Percentiles rank a stretch among this genome's conserved stretches.
Evolutionary conservation across 768 basidiomycete species (phyloP).

Genomic region (Russula sp.): DNA sequence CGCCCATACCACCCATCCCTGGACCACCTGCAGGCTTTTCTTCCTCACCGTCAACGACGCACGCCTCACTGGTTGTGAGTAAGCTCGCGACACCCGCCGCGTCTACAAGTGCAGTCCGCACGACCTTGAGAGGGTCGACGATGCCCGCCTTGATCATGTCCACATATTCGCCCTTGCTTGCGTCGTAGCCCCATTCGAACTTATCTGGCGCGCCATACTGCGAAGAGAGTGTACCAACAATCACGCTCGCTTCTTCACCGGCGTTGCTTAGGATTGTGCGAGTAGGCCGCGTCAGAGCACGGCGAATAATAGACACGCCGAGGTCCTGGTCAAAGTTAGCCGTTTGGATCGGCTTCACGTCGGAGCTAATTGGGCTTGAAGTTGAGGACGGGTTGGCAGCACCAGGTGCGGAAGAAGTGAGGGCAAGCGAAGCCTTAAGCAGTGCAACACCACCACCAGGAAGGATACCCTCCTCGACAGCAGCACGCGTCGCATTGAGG

Average conservation of each 20-base stretch:
- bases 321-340: slow-evolving; percentile 97
- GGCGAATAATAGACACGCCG: slow-evolving; percentile 86
- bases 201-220: slow-evolving; percentile 66
- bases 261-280: slow-evolving; percentile 91
- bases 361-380: slow-evolving; percentile 32
- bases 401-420: slow-evolving; percentile 40
- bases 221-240: slow-evolving; percentile 77
- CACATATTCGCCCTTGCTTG: slow-evolving; percentile 83
- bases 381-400: slow-evolving; percentile 9
- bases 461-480: slow-evolving; percentile 97
- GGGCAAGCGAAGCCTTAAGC: slow-evolving; percentile 72
- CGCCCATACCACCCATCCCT: slow-evolving; percentile 49
- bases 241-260: slow-evolving; percentile 89
- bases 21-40: slow-evolving; percentile 48
- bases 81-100: slow-evolving; percentile 90
- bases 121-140: slow-evolving; percentile 94
- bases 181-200: slow-evolving; percentile 86
- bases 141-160: slow-evolving; percentile 95
- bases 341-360: slow-evolving; percentile 64
- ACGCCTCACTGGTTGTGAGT: slow-evolving; percentile 88
- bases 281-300: slow-evolving; percentile 75
- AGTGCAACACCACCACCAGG: slow-evolving; percentile 95
- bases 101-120: slow-evolving; percentile 86
- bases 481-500: slow-evolving; percentile 94
- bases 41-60: slow-evolving; percentile 88